These are phyloP conservation scores for Athelia psychrophila DNA, from an alignment of 1,284 basidiomycete species.

Conservation along the genomic window DNA sequence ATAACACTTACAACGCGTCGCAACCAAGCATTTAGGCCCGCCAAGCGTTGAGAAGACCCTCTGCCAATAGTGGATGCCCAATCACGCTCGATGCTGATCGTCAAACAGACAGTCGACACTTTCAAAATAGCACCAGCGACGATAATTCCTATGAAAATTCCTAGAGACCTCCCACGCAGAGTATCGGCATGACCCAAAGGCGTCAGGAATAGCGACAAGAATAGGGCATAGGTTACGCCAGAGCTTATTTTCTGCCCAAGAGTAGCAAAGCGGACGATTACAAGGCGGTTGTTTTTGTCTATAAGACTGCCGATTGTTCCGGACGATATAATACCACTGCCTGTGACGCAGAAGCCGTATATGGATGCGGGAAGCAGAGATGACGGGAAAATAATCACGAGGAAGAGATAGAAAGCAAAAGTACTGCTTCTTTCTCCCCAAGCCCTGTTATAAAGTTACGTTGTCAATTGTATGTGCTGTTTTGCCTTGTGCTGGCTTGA, in stretches of 20 bases:
- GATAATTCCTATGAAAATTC: neutral
- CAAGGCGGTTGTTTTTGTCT: neutral
- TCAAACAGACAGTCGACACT: neutral
- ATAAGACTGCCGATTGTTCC: neutral
- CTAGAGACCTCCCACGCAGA: neutral
- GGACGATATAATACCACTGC: neutral
- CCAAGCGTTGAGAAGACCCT: neutral
- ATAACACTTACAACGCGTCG: neutral
- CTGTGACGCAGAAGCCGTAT: conserved; percentile 2
- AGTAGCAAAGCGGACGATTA: neutral
- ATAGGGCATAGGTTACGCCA: neutral
- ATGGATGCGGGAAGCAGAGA: conserved; percentile 2
- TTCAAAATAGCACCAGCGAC: neutral
- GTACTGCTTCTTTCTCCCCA: conserved; percentile 3
- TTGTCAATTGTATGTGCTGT: neutral
- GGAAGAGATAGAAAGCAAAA: conserved; percentile 5
- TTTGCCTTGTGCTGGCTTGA: neutral
- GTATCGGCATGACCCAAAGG: neutral
- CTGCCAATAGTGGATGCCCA: neutral
- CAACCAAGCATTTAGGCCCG: neutral
- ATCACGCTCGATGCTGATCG: conserved; percentile 1
- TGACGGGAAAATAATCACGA: conserved; percentile 1
- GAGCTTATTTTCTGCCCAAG: neutral
- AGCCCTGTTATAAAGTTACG: neutral
- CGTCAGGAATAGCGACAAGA: neutral